Evolutionary conservation across 768 basidiomycete species (phyloP), one percentile per base, ranked within the genome.

Genomic region (Pulveroboletus ravenelii): DNA sequence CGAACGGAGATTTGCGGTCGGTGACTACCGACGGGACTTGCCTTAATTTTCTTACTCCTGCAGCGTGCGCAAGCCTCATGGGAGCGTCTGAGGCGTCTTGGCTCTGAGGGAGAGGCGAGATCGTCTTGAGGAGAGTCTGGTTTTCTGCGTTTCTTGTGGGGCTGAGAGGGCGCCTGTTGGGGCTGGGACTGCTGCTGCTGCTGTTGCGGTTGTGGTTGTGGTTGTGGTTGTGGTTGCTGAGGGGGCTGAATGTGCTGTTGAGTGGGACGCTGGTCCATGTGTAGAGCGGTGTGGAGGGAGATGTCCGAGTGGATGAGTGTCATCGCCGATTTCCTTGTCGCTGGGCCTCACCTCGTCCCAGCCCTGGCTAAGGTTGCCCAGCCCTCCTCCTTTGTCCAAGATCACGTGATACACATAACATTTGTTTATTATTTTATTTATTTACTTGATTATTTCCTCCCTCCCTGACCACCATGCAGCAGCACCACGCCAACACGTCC

Each of bases 31-130:
- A 76, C 81, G 82, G 82, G 74, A 72, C 77, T 68, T 68, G 82
- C 87, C 88, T 93, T 93, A 74, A 93, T 93, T 86, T 93, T 93
- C 82, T 93, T 92, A 75, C 84, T 86, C 80, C 90, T 87, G 78
- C 90, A 93, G 68, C 90, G 80, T 57, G 90, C 85, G 76, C 90
- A 93, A 55, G 90, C 89, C 73, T 93, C 90, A 72, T 93, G 90
- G 62, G 89, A 90, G 65, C 90, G 82, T 61, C 90, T 77, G 62
- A 93, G 78, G 48, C 89, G 80, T 62, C 90, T 79, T 39, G 88
- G 85, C 68, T 90, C 89, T 48, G 83, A 77, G 38, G 82, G 72
- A 15, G 78, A 69, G 34, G 71, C 62, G 39, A 71, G 69, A n/a
- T 82, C 84, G 48, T 82, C 84, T 12, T 73, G 74, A 25, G 72